Percentiles rank a stretch among this genome's conserved stretches.
These are phyloP conservation scores for Sporothrix pseudoabietina DNA, from an alignment of 2,329 filamentous ascomycete species.

Conservation along the genomic window DNA sequence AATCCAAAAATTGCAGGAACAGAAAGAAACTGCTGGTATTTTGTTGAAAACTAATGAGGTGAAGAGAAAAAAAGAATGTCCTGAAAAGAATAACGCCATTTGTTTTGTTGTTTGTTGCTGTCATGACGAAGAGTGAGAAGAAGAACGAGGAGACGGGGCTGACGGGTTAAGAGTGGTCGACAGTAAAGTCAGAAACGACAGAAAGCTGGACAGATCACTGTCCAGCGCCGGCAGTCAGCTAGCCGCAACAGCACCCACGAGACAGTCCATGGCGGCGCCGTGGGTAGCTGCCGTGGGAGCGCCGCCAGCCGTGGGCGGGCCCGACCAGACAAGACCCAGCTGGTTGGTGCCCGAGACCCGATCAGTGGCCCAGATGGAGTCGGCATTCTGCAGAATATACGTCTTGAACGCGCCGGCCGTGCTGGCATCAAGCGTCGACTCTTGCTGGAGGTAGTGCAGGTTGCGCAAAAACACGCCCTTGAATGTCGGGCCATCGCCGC, in stretches of 20 bases:
- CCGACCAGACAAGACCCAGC: slow-evolving; percentile 67
- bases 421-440: slow-evolving; percentile 39
- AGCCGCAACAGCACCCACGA: slow-evolving; percentile 62
- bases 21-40: slow-evolving; percentile 12
- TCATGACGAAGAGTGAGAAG: too few relatives aligned
- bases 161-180: too few relatives aligned
- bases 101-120: background rate
- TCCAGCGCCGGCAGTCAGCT: slow-evolving; percentile 32
- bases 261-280: slow-evolving; percentile 65
- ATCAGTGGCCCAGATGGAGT: slow-evolving; percentile 65
- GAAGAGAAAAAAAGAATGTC: too few relatives aligned
- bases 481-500: slow-evolving; percentile 45
- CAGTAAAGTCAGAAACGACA: background rate
- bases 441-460: slow-evolving; percentile 57
- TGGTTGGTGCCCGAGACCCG: slow-evolving; percentile 50
- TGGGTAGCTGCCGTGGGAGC: slow-evolving; percentile 60
- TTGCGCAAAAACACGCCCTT: slow-evolving; percentile 72
- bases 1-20: slow-evolving; percentile 5
- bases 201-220: background rate
- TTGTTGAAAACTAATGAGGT: background rate
- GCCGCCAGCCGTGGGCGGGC: slow-evolving; percentile 51
- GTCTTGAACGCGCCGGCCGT: slow-evolving; percentile 46
- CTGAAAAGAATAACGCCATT: background rate
- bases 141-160: background rate
- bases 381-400: slow-evolving; percentile 63